Conservation (phyloP, 2,329 filamentous ascomycete genomes). For the Xylariales sp. region DNA sequence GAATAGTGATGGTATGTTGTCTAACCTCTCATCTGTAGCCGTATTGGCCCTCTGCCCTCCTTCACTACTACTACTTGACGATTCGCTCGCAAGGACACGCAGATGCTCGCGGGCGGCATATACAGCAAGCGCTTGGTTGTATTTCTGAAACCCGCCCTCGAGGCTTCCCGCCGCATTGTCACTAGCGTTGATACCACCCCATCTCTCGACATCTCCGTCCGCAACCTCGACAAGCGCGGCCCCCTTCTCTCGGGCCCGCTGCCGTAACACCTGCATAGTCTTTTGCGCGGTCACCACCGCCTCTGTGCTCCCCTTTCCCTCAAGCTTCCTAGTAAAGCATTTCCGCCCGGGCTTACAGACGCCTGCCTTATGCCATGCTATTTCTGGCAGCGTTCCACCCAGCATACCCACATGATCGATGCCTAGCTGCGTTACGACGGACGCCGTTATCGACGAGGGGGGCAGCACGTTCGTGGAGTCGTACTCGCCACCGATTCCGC, state of each 20-base stretch:
- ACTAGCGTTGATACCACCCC: conserved; percentile 53
- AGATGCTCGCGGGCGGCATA: conserved; percentile 69
- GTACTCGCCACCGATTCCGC: conserved; percentile 92
- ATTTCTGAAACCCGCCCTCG: conserved; percentile 65
- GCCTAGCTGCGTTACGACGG: conserved; percentile 82
- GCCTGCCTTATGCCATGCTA: conserved; percentile 91
- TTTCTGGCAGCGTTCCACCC: conserved; percentile 81
- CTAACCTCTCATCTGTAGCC: conserved; percentile 35
- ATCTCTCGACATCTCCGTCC: conserved; percentile 53
- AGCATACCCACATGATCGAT: conserved; percentile 88
- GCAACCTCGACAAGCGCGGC: conserved; percentile 57
- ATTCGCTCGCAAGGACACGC: conserved; percentile 41
- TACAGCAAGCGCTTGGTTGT: conserved; percentile 69
- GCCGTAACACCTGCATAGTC: conserved; percentile 62
- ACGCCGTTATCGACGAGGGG: conserved; percentile 70
- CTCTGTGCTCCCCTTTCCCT: conserved; percentile 56
- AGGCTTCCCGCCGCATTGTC: conserved; percentile 53
- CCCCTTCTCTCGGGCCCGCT: conserved; percentile 68
- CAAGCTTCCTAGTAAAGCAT: conserved; percentile 70
- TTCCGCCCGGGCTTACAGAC: conserved; percentile 78
- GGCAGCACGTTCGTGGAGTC: conserved; percentile 90
- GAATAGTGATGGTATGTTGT: conserved; percentile 65
- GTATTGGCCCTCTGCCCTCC: conserved; percentile 18
- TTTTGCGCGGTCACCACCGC: background rate
- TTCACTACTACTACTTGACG: conserved; percentile 2